Evolutionary conservation across 2,329 filamentous ascomycete species (phyloP).

Genomic region (Acrocalymma vagum): DNA sequence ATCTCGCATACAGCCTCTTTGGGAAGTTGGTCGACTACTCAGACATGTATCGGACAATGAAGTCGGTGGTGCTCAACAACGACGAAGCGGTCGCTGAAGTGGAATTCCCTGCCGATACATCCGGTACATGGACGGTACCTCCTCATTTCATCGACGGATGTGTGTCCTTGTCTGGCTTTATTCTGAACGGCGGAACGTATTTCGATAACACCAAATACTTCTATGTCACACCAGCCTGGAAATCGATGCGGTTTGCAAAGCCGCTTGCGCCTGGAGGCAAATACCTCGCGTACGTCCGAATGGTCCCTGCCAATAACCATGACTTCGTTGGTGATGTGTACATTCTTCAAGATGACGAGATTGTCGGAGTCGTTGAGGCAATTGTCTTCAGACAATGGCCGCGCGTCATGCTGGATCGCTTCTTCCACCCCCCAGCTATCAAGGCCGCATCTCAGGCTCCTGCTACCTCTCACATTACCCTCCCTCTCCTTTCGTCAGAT

Average conservation of each 20-base stretch:
- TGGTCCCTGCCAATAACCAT: conserved; percentile 1
- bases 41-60: conserved; percentile 28
- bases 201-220: conserved; percentile 4
- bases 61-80: conserved; percentile 27
- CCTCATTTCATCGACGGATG: conserved; percentile 28
- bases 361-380: background rate
- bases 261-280: background rate
- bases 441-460: background rate
- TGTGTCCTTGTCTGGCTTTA: conserved; percentile 21
- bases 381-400: conserved; percentile 1
- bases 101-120: conserved; percentile 8
- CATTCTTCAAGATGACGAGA: background rate
- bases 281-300: conserved; percentile 20
- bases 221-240: conserved; percentile 24
- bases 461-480: too few relatives aligned
- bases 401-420: conserved; percentile 1
- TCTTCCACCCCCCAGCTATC: background rate
- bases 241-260: conserved; percentile 10
- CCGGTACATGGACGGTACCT: conserved; percentile 8
- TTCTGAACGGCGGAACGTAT: conserved; percentile 20
- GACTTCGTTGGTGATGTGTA: too few relatives aligned
- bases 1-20: conserved; percentile 33
- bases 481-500: too few relatives aligned
- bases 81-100: conserved; percentile 23
- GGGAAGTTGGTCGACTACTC: conserved; percentile 27